A percentile compares a stretch with the other conserved stretches of the same genome.
Conservation (phyloP, 1,284 basidiomycete genomes). For the Sphaerobolus stellatus region DNA sequence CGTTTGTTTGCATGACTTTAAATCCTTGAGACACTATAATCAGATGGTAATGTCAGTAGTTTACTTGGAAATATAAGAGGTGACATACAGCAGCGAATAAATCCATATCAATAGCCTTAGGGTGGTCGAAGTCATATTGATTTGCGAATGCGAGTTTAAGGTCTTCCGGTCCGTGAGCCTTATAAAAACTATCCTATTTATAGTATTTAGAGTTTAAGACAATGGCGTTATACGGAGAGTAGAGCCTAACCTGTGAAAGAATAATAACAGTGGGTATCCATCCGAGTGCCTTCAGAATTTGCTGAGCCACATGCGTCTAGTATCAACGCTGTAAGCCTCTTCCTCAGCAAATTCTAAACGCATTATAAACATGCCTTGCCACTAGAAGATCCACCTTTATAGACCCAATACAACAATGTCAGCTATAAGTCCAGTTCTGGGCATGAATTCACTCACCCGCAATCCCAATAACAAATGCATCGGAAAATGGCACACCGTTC, state of each 20-base stretch:
- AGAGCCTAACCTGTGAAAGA: conserved; percentile 65
- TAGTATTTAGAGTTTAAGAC: too few relatives aligned
- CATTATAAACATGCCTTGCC: conserved; percentile 64
- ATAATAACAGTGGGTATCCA: conserved; percentile 88
- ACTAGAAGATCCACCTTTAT: conserved; percentile 81
- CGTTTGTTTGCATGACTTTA: conserved; percentile 80
- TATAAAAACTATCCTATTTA: conserved; percentile 90
- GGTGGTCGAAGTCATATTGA: conserved; percentile 90
- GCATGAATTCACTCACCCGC: conserved; percentile 62
- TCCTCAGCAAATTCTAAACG: conserved; percentile 1
- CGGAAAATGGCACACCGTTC: conserved; percentile 64
- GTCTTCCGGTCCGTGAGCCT: conserved; percentile 75
- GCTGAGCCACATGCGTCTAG: conserved; percentile 88
- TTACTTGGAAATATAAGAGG: too few relatives aligned
- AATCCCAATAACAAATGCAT: conserved; percentile 92
- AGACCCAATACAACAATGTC: conserved; percentile 9
- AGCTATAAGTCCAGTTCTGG: conserved; percentile 30
- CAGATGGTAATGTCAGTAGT: neutral
- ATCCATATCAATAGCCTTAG: conserved; percentile 89
- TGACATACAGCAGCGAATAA: conserved; percentile 75
- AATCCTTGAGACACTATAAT: conserved; percentile 75
- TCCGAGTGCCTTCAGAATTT: conserved; percentile 79
- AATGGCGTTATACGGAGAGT: neutral
- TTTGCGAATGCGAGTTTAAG: conserved; percentile 80
- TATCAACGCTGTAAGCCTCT: neutral